These are phyloP conservation scores for Ophiostoma fasciatum DNA, from an alignment of 2,329 filamentous ascomycete species.

Conservation along the genomic window DNA sequence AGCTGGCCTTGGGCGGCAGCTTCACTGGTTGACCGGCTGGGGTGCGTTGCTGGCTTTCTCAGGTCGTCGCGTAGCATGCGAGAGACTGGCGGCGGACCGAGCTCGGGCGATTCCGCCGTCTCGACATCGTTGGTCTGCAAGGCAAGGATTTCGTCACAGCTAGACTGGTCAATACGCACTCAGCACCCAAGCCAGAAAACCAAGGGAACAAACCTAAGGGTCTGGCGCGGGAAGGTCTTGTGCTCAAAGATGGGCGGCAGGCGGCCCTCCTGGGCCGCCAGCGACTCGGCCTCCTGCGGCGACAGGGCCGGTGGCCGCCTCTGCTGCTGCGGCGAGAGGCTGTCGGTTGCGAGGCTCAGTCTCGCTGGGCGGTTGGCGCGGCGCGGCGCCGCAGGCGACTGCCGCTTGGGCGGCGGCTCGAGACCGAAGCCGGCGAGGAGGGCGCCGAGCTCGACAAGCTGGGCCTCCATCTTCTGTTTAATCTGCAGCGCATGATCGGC, in stretches of 20 bases:
- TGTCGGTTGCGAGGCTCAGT: slow-evolving; percentile 3
- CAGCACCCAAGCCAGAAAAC: no score
- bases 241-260: slow-evolving; percentile 56
- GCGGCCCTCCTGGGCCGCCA: slow-evolving; percentile 36
- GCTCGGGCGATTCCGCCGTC: slow-evolving; percentile 49
- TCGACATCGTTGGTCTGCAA: slow-evolving; percentile 33
- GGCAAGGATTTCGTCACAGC: slow-evolving; percentile 48
- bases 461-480: slow-evolving; percentile 55
- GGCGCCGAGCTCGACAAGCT: slow-evolving; percentile 54
- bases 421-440: slow-evolving; percentile 52
- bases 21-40: slow-evolving; percentile 12
- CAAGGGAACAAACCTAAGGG: slow-evolving; percentile 51
- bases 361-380: slow-evolving; percentile 31
- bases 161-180: no score
- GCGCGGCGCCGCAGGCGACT: slow-evolving; percentile 25
- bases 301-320: slow-evolving; percentile 42
- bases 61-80: slow-evolving; percentile 22
- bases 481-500: slow-evolving; percentile 54
- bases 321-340: slow-evolving; percentile 23
- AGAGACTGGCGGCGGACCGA: slow-evolving; percentile 48
- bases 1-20: no score
- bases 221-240: slow-evolving; percentile 51
- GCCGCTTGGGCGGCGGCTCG: slow-evolving; percentile 39
- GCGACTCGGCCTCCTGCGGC: slow-evolving; percentile 35
- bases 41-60: slow-evolving; percentile 18